Base-by-base conservation (phyloP, 2,329 filamentous ascomycete species). In the Cladobotryum mycophilum region DNA sequence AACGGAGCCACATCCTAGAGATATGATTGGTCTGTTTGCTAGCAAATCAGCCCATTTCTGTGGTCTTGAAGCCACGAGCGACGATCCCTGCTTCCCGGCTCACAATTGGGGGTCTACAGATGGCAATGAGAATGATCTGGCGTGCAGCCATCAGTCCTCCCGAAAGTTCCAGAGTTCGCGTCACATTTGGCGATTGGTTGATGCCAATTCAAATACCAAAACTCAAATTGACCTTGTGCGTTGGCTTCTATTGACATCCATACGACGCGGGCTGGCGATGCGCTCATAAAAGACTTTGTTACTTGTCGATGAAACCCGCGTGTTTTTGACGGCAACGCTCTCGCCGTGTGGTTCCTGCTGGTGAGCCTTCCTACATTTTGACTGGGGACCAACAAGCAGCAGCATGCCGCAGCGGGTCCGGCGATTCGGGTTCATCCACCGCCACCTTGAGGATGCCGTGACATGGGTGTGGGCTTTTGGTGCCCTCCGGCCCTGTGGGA, bases 341-440 rank as follows among this genome's bases (percentile, higher is more conserved):
- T 30, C 8, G 25, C 8, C 25, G 25, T 30, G 25, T 6, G 25
- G 4, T 30, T 30, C 25, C 25, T 30, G 6, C 25, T 30, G 25
- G 25, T 30, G 25, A 30, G 25, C 25, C 25, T 30, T 8, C 25
- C 25, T 30, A 30, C 25, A 30, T 30, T 30, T 20, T 41, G 14
- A 20, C 38, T 38, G 50, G 46, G 48, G 38, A 33, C 14, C 41
- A 30, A 41, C 17, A 25, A 44, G 41, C 41, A 44, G 13, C 18
- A 44, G 13, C 18, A 44, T 52, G 50, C 50, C 45, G 52, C 43
- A 42, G 45, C 57, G 59, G 60, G 58, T 56, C 61, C 60, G 60
- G 55, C 54, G 52, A 53, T 57, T 63, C 55, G 60, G 64, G 62
- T 64, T 64, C 62, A 53, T 18, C 55, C 55, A 55, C 52, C 52